Evolutionary conservation across 176 grass and related monocot genomes (phyloP), one percentile per base, ranked within the genome.

Genomic region (Carex pumila): DNA sequence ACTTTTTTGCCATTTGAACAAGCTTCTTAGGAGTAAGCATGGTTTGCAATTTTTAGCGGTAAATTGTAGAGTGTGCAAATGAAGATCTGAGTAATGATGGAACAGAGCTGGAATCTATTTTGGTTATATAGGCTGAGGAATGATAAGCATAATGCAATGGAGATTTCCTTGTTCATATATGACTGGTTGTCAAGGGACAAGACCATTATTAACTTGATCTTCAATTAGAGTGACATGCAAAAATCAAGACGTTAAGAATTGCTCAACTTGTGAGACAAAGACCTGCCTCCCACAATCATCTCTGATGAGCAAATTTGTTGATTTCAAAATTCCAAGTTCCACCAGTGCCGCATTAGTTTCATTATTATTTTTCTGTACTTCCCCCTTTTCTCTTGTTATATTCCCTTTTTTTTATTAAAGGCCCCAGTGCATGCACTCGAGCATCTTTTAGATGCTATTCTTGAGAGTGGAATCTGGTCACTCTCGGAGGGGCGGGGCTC

Each of bases 1-100:
- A 90, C 74, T 87, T 93, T 53, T 75, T 61, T 86, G 18, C 66
- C 2, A 87, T 17, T 30, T 82, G 71, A 50, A 72, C 19, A 8
- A 89, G 30, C 3, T 17, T 17, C 75, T 79, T 87, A 47, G 68
- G 1, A 50, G 64, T 80, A 29, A 87, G 8, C 82, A 89, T 86
- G 81, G 71, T 39, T 39, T 49, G 8, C 70, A 56, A 32, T 5
- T 63, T 88, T 86, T 80, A 82, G 4, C 3, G 75, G 39, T 55
- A 32, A 34, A 70, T 19, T 47, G 55, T 32, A 31, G 13, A 62
- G 57, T 17, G 45, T 50, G 49, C 6, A 15, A 15, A 2, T 65
- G 69, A 78, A 55, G 41, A 71, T 65, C 32, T 50, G 60, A 61
- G 21, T 7, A 21, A 70, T 2, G 30, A 52, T 73, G 55, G 34